A percentile compares a stretch with the other conserved stretches of the same genome.
Conservation (phyloP, 1,284 basidiomycete genomes). For the Fomitopsis palustris region DNA sequence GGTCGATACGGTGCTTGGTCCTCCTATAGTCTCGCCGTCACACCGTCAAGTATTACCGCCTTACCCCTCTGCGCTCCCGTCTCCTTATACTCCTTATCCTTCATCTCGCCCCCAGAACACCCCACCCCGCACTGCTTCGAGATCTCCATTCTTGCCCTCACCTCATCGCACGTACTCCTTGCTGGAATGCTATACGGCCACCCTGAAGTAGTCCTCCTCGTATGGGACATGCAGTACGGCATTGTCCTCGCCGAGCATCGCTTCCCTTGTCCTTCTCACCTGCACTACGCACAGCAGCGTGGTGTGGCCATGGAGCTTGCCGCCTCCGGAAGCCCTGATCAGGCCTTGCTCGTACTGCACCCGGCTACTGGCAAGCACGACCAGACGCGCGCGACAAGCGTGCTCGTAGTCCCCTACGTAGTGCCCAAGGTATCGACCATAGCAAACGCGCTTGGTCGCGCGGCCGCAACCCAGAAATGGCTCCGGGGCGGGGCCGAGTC, state of each 20-base stretch:
- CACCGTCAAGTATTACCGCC: conserved; percentile 13
- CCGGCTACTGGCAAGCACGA: conserved; percentile 26
- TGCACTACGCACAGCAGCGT: conserved; percentile 34
- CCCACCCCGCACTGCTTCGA: conserved; percentile 18
- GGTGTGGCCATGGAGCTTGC: conserved; percentile 32
- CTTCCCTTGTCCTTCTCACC: conserved; percentile 49
- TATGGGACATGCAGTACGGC: conserved; percentile 74
- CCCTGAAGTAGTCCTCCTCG: conserved; percentile 49
- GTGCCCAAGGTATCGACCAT: conserved; percentile 53
- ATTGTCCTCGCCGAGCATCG: conserved; percentile 56
- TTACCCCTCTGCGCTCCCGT: conserved; percentile 25
- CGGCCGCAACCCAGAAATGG: conserved; percentile 48
- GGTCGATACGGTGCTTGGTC: conserved; percentile 44
- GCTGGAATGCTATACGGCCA: conserved; percentile 39
- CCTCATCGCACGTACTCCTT: conserved; percentile 63
- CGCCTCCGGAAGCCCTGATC: conserved; percentile 27
- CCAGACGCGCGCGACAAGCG: conserved; percentile 37
- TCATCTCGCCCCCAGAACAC: conserved; percentile 16
- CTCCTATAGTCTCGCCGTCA: conserved; percentile 39
- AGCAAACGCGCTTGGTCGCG: conserved; percentile 57
- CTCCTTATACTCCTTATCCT: conserved; percentile 31
- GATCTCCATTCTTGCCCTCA: conserved; percentile 49
- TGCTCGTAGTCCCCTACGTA: conserved; percentile 55
- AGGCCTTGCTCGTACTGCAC: conserved; percentile 54
- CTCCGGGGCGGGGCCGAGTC: conserved; percentile 19